These are phyloP conservation scores for Rutstroemia sp. DNA, from an alignment of 2,329 filamentous ascomycete genomes.

Conservation along the genomic window DNA sequence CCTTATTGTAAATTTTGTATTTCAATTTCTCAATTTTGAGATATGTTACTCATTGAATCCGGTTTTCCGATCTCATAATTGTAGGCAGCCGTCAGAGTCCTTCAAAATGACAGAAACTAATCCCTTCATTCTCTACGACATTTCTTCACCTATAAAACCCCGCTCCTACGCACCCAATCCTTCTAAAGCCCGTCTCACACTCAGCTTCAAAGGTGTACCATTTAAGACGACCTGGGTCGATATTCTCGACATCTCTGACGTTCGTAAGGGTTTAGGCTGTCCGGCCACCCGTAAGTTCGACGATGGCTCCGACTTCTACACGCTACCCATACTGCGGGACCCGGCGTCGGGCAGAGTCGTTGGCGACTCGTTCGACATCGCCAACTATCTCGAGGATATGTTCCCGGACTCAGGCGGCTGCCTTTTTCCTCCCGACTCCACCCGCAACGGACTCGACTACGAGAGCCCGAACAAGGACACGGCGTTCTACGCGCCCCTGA, in stretches of 20 bases:
- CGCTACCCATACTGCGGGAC: conserved; percentile 51
- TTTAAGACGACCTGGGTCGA: background rate
- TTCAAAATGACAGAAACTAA: background rate
- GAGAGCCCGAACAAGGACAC: background rate
- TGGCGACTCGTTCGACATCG: conserved; percentile 62
- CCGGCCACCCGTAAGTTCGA: conserved; percentile 45
- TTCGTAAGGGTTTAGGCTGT: conserved; percentile 40
- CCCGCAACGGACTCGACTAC: background rate
- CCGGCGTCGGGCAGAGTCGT: conserved; percentile 33
- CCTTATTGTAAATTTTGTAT: background rate
- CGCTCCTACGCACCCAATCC: background rate
- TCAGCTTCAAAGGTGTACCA: background rate
- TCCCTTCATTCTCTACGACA: background rate
- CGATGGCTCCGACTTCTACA: conserved; percentile 52
- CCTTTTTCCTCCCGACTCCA: background rate
- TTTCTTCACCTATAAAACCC: background rate
- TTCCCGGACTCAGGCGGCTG: background rate
- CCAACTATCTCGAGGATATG: conserved; percentile 24
- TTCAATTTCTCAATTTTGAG: background rate
- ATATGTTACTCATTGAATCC: background rate
- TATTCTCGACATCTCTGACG: conserved; percentile 9
- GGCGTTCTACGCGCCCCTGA: background rate
- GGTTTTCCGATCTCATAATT: background rate
- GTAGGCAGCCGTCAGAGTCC: background rate
- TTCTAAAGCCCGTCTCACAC: background rate